These are phyloP conservation scores for Smallanthus sonchifolius DNA, from an alignment of 129 eudicot species.

Conservation along the genomic window DNA sequence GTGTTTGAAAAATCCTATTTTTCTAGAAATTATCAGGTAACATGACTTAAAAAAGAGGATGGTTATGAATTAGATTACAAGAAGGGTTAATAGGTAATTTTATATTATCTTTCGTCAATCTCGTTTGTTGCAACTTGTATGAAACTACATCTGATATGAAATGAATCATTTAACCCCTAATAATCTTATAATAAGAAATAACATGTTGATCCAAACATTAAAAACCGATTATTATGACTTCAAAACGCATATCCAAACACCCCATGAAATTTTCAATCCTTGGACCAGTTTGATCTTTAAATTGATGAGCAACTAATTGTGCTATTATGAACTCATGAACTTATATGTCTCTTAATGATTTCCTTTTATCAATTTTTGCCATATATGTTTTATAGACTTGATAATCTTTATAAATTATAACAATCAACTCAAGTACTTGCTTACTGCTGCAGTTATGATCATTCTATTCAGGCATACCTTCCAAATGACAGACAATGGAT, in stretches of 20 bases:
- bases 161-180: background rate
- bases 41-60: too few relatives aligned
- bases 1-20: too few relatives aligned
- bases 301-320: background rate
- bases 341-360: background rate
- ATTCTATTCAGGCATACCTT: conserved; percentile 82
- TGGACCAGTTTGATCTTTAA: background rate
- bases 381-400: background rate
- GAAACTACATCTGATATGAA: background rate
- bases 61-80: too few relatives aligned
- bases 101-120: too few relatives aligned
- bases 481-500: conserved; percentile 93
- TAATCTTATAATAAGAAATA: background rate
- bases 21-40: too few relatives aligned
- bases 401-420: background rate
- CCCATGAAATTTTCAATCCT: background rate
- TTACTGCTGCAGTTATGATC: conserved; percentile 66
- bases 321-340: background rate
- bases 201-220: background rate
- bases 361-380: background rate
- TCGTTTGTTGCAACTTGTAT: too few relatives aligned
- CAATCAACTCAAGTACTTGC: background rate
- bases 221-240: background rate
- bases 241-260: background rate
- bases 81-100: too few relatives aligned